A percentile compares a stretch with the other conserved stretches of the same genome.
These are phyloP conservation scores for Apocynum venetum DNA, from an alignment of 257 asterid genomes.

Conservation along the genomic window DNA sequence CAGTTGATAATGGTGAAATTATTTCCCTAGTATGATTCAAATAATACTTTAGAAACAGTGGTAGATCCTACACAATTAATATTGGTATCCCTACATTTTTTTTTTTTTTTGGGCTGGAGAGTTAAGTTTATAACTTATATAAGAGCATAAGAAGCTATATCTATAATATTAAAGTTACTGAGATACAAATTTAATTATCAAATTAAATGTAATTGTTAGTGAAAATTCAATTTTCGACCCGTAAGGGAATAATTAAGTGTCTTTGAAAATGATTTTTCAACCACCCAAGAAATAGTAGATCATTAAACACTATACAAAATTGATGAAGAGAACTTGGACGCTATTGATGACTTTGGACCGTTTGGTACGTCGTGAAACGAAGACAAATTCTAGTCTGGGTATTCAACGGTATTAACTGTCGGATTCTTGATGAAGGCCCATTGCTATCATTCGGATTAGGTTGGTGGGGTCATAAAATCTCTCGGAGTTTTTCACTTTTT, in stretches of 20 bases:
- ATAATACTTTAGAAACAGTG: background rate
- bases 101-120: too few relatives aligned
- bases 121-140: too few relatives aligned
- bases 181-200: too few relatives aligned
- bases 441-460: constrained; percentile 17
- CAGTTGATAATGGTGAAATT: background rate
- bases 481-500: constrained; percentile 4
- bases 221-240: too few relatives aligned
- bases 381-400: constrained; percentile 13
- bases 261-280: background rate
- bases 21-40: background rate
- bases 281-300: background rate
- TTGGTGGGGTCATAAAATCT: constrained; percentile 41
- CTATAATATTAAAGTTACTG: too few relatives aligned
- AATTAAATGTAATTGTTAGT: too few relatives aligned
- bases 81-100: too few relatives aligned
- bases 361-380: background rate
- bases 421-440: constrained; percentile 20
- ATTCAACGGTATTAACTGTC: constrained; percentile 63
- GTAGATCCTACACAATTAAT: too few relatives aligned
- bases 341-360: background rate
- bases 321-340: background rate
- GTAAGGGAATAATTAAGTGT: too few relatives aligned
- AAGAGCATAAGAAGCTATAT: too few relatives aligned
- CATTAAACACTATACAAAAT: background rate